Evolutionary conservation across 1,284 basidiomycete genomes (phyloP).

Genomic region (Garcileccinum viscosum): DNA sequence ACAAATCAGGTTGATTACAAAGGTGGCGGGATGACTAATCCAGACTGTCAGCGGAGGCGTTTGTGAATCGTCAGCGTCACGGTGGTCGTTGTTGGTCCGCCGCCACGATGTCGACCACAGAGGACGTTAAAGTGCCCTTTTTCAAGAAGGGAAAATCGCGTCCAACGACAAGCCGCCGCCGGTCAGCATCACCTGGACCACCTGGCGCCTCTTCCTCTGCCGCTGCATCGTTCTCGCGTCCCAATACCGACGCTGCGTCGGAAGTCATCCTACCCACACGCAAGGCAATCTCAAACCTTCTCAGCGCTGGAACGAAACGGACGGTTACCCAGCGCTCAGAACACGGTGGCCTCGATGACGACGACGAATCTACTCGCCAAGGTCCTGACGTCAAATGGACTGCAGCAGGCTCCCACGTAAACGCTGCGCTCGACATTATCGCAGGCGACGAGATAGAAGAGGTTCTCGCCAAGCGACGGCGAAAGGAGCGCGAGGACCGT

Average conservation of each 20-base stretch:
- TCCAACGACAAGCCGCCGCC: constrained; percentile 74
- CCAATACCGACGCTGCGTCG: constrained; percentile 47
- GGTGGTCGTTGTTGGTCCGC: background rate
- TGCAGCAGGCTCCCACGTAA: constrained; percentile 68
- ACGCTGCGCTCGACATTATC: constrained; percentile 73
- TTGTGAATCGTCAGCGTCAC: background rate
- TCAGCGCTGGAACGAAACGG: constrained; percentile 87
- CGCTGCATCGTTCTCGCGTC: constrained; percentile 43
- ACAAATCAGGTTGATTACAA: constrained; percentile 21
- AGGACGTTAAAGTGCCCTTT: constrained; percentile 70
- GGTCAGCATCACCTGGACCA: constrained; percentile 53
- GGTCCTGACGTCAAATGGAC: constrained; percentile 84
- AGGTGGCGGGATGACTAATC: constrained; percentile 29
- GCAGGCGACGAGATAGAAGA: constrained; percentile 82
- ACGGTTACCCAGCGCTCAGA: constrained; percentile 63
- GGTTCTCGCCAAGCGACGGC: constrained; percentile 67
- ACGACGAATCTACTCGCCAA: constrained; percentile 54
- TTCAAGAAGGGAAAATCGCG: constrained; percentile 86
- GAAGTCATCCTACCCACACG: constrained; percentile 78
- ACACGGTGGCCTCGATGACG: constrained; percentile 46
- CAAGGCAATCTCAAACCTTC: constrained; percentile 69
- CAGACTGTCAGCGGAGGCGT: background rate
- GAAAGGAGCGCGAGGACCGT: constrained; percentile 55
- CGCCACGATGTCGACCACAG: constrained; percentile 48
- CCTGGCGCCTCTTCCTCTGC: constrained; percentile 21